phyloP scores from a whole-genome alignment of 306 rosid species.

The Dryas octopetala region DNA sequence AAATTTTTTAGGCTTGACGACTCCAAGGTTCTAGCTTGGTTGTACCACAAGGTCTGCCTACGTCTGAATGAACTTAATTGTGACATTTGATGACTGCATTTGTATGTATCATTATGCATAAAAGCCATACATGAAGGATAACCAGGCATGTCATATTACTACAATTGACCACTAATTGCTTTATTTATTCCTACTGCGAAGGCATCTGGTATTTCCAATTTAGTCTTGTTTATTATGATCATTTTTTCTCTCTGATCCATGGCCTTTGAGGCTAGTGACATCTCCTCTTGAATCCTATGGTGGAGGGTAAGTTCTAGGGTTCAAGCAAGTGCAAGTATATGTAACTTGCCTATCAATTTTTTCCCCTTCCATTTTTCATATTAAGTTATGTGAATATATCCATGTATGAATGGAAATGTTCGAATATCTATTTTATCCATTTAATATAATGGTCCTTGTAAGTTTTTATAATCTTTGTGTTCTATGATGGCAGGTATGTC shows the following conservation, averaged over 20 bases:
- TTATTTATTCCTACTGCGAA: not conserved
- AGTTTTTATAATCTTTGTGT: slow-evolving; percentile 4
- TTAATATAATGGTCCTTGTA: not conserved
- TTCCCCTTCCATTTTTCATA: not conserved
- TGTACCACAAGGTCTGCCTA: slow-evolving; percentile 67
- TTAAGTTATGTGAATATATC: not conserved
- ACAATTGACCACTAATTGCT: not conserved
- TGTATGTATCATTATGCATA: not conserved
- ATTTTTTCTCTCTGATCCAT: not conserved
- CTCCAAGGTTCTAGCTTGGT: slow-evolving; percentile 79
- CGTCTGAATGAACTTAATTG: slow-evolving; percentile 15
- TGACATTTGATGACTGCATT: not conserved
- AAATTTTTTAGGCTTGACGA: slow-evolving; percentile 91
- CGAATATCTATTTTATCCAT: not conserved
- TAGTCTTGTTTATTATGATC: not conserved
- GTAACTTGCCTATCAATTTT: not conserved
- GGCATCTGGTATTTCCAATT: not conserved
- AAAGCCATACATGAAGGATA: not conserved
- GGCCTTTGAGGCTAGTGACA: not conserved
- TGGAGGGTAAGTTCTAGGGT: not conserved
- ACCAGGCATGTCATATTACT: not conserved
- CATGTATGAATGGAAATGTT: not conserved
- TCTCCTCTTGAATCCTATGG: not conserved
- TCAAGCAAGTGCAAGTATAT: not conserved
- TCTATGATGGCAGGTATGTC: slow-evolving; percentile 57